Base-by-base conservation (phyloP, 768 basidiomycete species). In the Mycena olivaceomarginata region DNA sequence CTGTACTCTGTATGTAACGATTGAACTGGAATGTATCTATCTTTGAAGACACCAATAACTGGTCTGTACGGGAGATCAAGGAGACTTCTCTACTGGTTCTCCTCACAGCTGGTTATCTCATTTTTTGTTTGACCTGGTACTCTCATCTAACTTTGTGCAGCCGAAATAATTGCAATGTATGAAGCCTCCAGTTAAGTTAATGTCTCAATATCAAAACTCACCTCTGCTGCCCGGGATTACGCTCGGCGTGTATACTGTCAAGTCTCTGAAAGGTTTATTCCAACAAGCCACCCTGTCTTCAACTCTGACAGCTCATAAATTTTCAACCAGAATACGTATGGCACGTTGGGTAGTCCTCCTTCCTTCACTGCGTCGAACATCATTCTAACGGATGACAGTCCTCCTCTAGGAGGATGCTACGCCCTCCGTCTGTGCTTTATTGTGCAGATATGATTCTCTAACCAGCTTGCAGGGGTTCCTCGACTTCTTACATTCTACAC, bases 1-100 rank as follows among this genome's bases (percentile, higher is more conserved):
- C 11, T 64, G 74, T 69, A 75, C 64, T 67, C 74, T 70, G 51
- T 66, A 60, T 77, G 70, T 70, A 74, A 53, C 15, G 45, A 68
- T n/a, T 15, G 37, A 39, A 51, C 37, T 25, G 63, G 46, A 63
- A 51, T 63, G 64, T 12, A 46, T 46, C 59, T 41, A 51, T 65
- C 66, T 10, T 10, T 45, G 11, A 45, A 45, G 43, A 15, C 10
- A 10, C 43, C 11, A 45, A 15, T 45, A 15, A 10, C 10, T 45
- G 74, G 74, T 9, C 60, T 75, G 31, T 75, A 70, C n/a, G 62
- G 53, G 20, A 56, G 64, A 59, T 70, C 74, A 8, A 57, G 43
- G 22, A 66, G 13, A 25, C 9, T 75, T 8, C 56, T 70, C 56
- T 75, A 75, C 15, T 75, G 53, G n/a, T 70, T 4, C 62, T 67